Evolutionary conservation across 164 flowering plant species (phyloP), one percentile per base, ranked within the genome.

Genomic region (Piper betle): DNA sequence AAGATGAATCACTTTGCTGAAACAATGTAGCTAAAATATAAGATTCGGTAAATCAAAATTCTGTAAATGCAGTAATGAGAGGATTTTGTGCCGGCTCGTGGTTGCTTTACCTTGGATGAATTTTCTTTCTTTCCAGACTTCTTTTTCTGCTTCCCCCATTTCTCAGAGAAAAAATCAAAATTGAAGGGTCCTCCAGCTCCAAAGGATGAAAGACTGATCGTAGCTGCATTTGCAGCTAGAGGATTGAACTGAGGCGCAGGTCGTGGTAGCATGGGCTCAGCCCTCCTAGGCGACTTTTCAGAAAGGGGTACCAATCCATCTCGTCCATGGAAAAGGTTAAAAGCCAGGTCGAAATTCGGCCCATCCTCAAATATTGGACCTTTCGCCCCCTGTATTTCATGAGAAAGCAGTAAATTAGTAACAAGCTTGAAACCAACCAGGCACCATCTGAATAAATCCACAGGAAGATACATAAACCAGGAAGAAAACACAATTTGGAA

Each of bases 291-390:
- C 39, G 86, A 72, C 62, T 69, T 70, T 56, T 69, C 80, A 0
- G 88, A 66, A 1, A 88, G 84, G 4, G 91, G 91, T 41, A 88
- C 86, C 40, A 86, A 81, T 12, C 96, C 96, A 69, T 88, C 84
- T 61, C 73, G 74, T 48, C 96, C 93, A 74, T 88, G 96, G 64
- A 88, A 86, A 60, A 88, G 75, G 68, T 67, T 75, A 63, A 84
- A 88, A 52, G 93, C 91, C 72, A 58, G 60, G 53, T 79, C 83
- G 69, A 86, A 88, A 71, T 74, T 83, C 12, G 93, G 81, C 41
- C 82, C 93, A 77, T 88, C 96, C 71, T 88, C 91, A 72, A 88
- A 84, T 15, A 88, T 88, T 71, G 96, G 96, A 70, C 91, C 91
- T 70, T 71, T 86, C 56, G 75, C 73, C 66, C 80, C 96, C 52